A percentile compares a stretch with the other conserved stretches of the same genome.
Conservation (phyloP, 257 asterid genomes). For the Fraxinus quadrangulata region DNA sequence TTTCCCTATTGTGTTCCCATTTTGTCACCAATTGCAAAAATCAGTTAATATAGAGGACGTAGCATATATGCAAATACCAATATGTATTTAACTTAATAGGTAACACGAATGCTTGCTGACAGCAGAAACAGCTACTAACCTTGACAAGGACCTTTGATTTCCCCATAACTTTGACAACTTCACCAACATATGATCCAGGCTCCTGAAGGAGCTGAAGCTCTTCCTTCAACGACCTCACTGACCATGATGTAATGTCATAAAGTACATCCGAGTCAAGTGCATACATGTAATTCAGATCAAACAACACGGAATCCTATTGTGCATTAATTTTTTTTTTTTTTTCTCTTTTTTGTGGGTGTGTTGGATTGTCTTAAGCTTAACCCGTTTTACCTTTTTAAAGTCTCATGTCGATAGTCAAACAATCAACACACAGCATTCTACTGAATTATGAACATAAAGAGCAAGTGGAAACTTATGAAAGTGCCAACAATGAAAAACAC, state of each 20-base stretch:
- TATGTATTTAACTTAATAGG: not conserved
- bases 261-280: not conserved
- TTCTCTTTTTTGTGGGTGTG: not conserved
- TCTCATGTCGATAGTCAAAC: not conserved
- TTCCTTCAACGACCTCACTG: slow-evolving; percentile 87
- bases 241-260: slow-evolving; percentile 12
- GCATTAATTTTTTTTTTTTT: not conserved
- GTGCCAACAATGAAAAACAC: not conserved
- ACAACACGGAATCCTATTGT: not conserved
- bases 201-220: slow-evolving; percentile 94
- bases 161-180: slow-evolving; percentile 98
- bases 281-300: not conserved
- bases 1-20: not conserved
- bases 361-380: not conserved
- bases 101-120: not conserved
- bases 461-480: not conserved
- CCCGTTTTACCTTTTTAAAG: not conserved
- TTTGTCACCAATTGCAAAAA: not conserved
- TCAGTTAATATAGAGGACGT: not conserved
- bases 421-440: not conserved
- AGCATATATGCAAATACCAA: not conserved
- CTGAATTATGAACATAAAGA: not conserved
- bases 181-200: slow-evolving; percentile 98
- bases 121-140: slow-evolving; percentile 42
- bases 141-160: slow-evolving; percentile 93